phyloP scores from a whole-genome alignment of 805 yeast genomes.

The Monosporozyma aquatica region DNA sequence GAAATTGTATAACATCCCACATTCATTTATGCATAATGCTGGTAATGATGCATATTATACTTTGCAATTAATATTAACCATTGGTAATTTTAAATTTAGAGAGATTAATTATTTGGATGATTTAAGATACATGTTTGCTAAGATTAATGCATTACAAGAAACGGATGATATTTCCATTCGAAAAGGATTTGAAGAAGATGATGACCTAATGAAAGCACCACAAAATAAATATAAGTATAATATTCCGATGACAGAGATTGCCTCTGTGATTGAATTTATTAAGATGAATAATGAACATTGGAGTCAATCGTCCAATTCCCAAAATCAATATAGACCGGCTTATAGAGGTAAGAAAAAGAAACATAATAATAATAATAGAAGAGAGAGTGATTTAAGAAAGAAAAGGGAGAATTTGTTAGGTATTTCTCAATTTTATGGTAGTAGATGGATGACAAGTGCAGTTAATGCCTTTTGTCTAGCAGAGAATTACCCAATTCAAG shows the following conservation, averaged over 20 bases:
- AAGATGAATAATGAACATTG: neutral
- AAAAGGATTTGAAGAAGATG: neutral
- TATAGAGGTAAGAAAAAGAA: too few species aligned
- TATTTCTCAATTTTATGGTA: neutral
- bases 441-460: neutral
- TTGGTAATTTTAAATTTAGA: conserved; percentile 37
- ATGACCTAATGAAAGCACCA: neutral
- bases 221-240: neutral
- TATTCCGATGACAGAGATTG: conserved; percentile 1
- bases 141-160: conserved; percentile 9
- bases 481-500: neutral
- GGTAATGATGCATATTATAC: conserved; percentile 66
- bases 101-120: conserved; percentile 21
- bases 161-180: conserved; percentile 5
- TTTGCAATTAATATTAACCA: conserved; percentile 37
- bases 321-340: too few species aligned
- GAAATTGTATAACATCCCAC: conserved; percentile 42
- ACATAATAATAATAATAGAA: neutral
- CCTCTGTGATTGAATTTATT: neutral
- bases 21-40: conserved; percentile 56
- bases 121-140: conserved; percentile 12
- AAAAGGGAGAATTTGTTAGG: neutral
- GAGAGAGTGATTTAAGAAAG: neutral
- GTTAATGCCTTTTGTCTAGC: neutral
- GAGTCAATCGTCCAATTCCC: neutral